Base-by-base conservation (phyloP, 805 yeast species). In the Brettanomyces custersianus region DNA sequence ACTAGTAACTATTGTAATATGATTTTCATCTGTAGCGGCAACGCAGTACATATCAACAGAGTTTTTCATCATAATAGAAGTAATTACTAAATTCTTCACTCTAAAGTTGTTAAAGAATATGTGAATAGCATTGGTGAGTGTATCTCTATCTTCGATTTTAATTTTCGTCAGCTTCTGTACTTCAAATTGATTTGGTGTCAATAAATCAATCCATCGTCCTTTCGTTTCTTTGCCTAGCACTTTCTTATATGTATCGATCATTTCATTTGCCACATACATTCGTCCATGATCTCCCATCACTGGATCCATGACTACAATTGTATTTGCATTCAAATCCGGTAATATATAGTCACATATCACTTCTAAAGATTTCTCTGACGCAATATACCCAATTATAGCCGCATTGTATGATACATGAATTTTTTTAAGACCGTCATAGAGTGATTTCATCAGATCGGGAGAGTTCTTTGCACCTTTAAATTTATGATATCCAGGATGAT, bases 271-370 rank as follows among this genome's bases (percentile, higher is more conserved):
- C 1, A 90, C 95, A 53, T 90, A 90, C 3, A 87, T 57, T 39
- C 64, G 68, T 1, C 95, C 96, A 47, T 85, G 80, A 52, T 90
- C 97, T 10, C 97, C 97, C 54, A 90, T 60, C 1, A 90, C 92
- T 1, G 97, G 97, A 54, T 90, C 97, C 34, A 90, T 54, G 4
- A 88, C 66, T 77, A 90, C 76, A 13, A 71, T 57, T 0, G 71
- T 60, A 2, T 39, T 31, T 24, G 40, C 29, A 24, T 46, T 27
- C 33, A 51, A 43, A 35, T 47, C 50, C 31, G 35, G 34, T 29
- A 45, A 38, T 5, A 52, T 50, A 33, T 59, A 60, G 12, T 35
- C 30, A 33, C 60, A 54, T 0, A 84, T 67, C 0, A 67, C 65
- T 27, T 58, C 49, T 33, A 86, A 61, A 4, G 74, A 73, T 23